Evolutionary conservation across 2,329 filamentous ascomycete genomes (phyloP), one percentile per base, ranked within the genome.

Genomic region (Ascochyta fabae): DNA sequence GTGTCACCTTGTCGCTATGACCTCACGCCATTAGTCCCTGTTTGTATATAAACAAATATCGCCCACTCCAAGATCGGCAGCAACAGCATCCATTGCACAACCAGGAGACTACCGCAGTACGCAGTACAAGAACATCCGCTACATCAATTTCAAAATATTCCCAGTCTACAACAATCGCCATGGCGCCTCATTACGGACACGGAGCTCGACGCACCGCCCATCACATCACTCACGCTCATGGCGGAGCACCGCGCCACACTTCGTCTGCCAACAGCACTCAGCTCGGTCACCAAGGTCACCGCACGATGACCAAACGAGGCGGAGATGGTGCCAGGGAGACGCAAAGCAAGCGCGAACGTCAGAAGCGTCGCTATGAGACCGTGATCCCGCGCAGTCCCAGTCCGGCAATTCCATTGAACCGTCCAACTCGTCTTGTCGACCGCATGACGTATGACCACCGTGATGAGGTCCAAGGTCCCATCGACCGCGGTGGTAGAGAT

Each of bases 1-100:
- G 39, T 38, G 4, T 15, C n/a, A 22, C 38, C 27, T 44, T 39
- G 13, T 36, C 26, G 40, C 24, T 23, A 24, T 15, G 26, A 50
- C 9, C 23, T n/a, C 39, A 24, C 35, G 34, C 24, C 19, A 23
- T 31, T n/a, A 29, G 23, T 48, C 9, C 33, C 9, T 56, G 41
- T 41, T 50, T 56, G 22, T 42, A 47, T 41, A 46, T 49, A 46
- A 55, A 49, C 46, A 49, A 19, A n/a, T 7, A 16, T 41, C 7
- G 3, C 41, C 26, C 12, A 22, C 16, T 27, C 43, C 22, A 22
- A 9, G 3, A 23, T 7, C 26, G 12, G 1, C 22, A 45, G 26
- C 40, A 16, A 36, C 34, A 27, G 35, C 44, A 5, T 40, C 34
- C 36, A 40, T 12, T 35, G 24, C 36, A 53, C 35, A 47, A 12